Conservation (phyloP, 2,329 filamentous ascomycete genomes). For the Fusarium sp. region DNA sequence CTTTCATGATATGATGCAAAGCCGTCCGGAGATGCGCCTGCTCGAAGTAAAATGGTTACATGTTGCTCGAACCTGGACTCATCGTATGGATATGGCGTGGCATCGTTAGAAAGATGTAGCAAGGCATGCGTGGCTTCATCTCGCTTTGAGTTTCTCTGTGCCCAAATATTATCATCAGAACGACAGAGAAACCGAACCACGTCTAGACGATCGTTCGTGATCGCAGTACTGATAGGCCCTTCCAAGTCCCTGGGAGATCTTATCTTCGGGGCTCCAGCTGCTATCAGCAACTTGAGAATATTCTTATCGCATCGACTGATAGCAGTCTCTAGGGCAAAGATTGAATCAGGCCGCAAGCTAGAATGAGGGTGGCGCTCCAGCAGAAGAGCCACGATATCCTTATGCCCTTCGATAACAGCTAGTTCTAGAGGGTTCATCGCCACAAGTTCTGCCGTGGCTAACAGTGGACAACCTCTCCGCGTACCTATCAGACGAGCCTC, state of each 20-base stretch:
- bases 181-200: constrained; percentile 7
- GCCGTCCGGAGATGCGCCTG: constrained; percentile 2
- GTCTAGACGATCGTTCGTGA: neutral
- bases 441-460: neutral
- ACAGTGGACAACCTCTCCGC: neutral
- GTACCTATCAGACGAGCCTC: neutral
- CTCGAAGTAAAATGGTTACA: neutral
- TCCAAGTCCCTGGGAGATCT: neutral
- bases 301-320: neutral
- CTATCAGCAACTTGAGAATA: neutral
- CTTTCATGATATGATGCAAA: neutral
- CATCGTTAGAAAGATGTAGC: neutral
- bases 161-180: neutral
- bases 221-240: constrained; percentile 9
- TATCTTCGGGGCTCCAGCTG: neutral
- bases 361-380: neutral
- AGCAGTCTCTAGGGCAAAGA: neutral
- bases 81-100: neutral
- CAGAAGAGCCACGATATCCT: neutral
- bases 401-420: neutral
- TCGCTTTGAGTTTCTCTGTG: neutral
- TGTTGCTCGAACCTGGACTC: neutral
- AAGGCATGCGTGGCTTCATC: constrained; percentile 5
- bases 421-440: constrained; percentile 12
- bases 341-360: neutral